Conservation (phyloP, 2,329 filamentous ascomycete genomes). For the Penicillium olsonii region DNA sequence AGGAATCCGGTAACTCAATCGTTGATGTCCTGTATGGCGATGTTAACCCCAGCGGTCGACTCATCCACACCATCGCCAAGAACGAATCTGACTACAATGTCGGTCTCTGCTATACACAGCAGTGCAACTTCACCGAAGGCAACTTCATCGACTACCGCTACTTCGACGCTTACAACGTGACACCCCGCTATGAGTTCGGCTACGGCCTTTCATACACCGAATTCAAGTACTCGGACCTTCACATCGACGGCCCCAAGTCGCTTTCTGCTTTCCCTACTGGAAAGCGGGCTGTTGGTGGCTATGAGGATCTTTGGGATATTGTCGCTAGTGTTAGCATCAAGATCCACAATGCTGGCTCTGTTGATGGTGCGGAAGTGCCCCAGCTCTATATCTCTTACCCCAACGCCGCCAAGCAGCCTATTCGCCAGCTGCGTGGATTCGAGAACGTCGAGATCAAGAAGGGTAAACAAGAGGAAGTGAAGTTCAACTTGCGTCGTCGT, state of each 20-base stretch:
- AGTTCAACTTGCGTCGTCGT: slow-evolving; percentile 12
- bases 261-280: slow-evolving; percentile 32
- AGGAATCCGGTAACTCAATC: slow-evolving; percentile 79
- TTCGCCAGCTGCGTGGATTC: slow-evolving; percentile 62
- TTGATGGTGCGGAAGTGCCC: slow-evolving; percentile 68
- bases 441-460: slow-evolving; percentile 51
- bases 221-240: slow-evolving; percentile 68
- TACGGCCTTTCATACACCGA: slow-evolving; percentile 60
- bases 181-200: slow-evolving; percentile 59
- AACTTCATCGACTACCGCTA: slow-evolving; percentile 52
- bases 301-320: slow-evolving; percentile 15
- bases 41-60: slow-evolving; percentile 73
- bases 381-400: slow-evolving; percentile 50
- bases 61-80: slow-evolving; percentile 77
- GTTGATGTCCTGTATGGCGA: slow-evolving; percentile 81
- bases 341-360: slow-evolving; percentile 69
- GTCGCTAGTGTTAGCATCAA: slow-evolving; percentile 51
- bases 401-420: slow-evolving; percentile 39
- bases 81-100: slow-evolving; percentile 63
- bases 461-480: not conserved
- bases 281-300: slow-evolving; percentile 54
- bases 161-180: slow-evolving; percentile 53
- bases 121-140: slow-evolving; percentile 65
- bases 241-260: slow-evolving; percentile 61
- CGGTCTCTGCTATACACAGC: slow-evolving; percentile 71